A percentile compares a stretch with the other conserved stretches of the same genome.
These are phyloP conservation scores for Gigaspora rosea DNA, from an alignment of 192 early-diverging fungal species.

Conservation along the genomic window DNA sequence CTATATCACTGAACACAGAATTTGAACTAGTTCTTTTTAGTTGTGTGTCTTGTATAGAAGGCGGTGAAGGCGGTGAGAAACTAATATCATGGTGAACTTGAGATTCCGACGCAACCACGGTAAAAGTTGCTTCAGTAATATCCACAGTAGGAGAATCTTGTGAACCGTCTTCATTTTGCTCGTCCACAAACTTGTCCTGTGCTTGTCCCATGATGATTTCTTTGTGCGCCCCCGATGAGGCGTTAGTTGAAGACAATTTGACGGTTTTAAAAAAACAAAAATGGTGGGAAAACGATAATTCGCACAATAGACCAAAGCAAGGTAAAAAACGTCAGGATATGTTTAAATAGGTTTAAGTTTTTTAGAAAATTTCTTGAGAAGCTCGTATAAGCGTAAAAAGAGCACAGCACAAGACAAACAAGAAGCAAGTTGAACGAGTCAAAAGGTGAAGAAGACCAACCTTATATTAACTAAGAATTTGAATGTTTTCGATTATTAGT, in stretches of 20 bases:
- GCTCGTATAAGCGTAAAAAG: no score
- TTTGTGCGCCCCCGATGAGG: conserved; percentile 20
- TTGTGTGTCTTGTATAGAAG: conserved; percentile 2
- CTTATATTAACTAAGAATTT: background rate
- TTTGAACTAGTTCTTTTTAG: conserved; percentile 14
- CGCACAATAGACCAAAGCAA: background rate
- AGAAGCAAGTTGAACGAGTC: background rate
- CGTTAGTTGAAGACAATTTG: conserved; percentile 27
- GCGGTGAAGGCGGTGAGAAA: conserved; percentile 7
- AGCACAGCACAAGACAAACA: background rate
- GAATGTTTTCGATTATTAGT: no score
- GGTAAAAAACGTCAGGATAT: no score
- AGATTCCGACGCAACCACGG: conserved; percentile 3
- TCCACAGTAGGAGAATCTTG: conserved; percentile 6
- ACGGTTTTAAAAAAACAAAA: conserved; percentile 18
- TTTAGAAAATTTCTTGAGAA: no score
- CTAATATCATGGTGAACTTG: conserved; percentile 5
- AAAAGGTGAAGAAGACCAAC: conserved; percentile 10
- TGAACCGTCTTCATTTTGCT: background rate
- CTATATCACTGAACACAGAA: background rate
- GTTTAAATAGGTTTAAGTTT: no score
- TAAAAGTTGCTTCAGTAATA: background rate
- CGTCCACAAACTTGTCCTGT: background rate
- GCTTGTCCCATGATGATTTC: conserved; percentile 26
- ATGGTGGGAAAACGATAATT: background rate